Evolutionary conservation across 768 basidiomycete species (phyloP), one percentile per base, ranked within the genome.

Genomic region (Hebeloma cylindrosporum): DNA sequence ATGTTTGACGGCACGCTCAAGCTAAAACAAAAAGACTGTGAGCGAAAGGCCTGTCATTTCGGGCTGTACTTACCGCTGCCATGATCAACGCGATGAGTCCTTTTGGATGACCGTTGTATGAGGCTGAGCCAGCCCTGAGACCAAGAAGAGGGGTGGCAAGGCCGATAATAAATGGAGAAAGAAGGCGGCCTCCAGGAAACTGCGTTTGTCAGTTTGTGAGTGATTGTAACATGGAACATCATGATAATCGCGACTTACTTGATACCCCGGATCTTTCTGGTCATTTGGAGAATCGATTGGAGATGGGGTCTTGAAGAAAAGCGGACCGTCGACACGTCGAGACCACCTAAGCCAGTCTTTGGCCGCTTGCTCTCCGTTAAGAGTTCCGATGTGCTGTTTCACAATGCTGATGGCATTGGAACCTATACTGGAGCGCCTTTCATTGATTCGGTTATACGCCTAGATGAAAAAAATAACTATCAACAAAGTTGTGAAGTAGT

Each of bases 381-480:
- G 43, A 13, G 25, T 41, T 23, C 4, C 16, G n/a, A 45, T 36
- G 16, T 52, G 33, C 31, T 36, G n/a, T 11, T 52, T 40, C 8
- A 52, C 23, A 25, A 45, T 0, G 9, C 3, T 33, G 23, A 53
- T 28, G 7, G 52, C 52, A 20, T 9, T 43, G 3, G 48, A 50
- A 13, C 48, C 44, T 3, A 53, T 46, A 26, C 14, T 27, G 1
- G 52, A 53, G 8, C 44, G 34, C 31, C 40, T 53, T 29, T 50
- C 45, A 33, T 53, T 53, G 48, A 50, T 31, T 7, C 29, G 38
- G 10, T 53, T 53, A 35, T 53, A 53, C 16, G 48, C 48, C 52
- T 53, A 11, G 9, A 26, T n/a, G n/a, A n/a, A 30, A 35, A 26
- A 7, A 6, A 21, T 14, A 1, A 6, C 32, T 20, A 22, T 7